Evolutionary conservation across 163 green algal species (phyloP).

Genomic region (Chlorella variabilis): DNA sequence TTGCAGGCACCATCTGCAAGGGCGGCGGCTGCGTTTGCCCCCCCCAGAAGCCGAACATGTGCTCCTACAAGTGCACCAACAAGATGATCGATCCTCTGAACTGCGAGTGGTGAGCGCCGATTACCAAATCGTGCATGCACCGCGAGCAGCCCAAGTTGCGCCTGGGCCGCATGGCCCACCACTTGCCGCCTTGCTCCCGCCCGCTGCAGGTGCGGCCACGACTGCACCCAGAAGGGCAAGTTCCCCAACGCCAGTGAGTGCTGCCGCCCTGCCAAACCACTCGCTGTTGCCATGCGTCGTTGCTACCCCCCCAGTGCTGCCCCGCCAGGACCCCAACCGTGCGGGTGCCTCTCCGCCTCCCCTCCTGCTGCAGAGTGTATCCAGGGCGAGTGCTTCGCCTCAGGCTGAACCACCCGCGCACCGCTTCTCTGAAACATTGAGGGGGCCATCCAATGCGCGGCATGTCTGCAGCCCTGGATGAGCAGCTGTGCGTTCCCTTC

Average conservation of each 20-base stretch:
- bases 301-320: background rate
- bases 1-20: slow-evolving; percentile 21
- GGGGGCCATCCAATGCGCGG: no score
- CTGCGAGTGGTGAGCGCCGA: background rate
- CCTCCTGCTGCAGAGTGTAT: background rate
- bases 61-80: slow-evolving; percentile 25
- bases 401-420: no score
- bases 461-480: no score
- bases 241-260: background rate
- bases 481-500: no score
- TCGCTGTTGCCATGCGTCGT: background rate
- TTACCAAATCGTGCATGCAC: no score
- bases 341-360: background rate
- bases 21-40: slow-evolving; percentile 20
- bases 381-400: background rate
- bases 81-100: background rate
- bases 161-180: no score
- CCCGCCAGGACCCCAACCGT: no score
- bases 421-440: background rate
- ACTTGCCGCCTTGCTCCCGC: no score
- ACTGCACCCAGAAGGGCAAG: background rate
- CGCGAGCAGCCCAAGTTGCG: no score
- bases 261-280: background rate
- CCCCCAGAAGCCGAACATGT: background rate
- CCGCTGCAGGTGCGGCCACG: background rate